These are phyloP conservation scores for Plantago coronopus DNA, from an alignment of 305 asterid genomes.

Conservation along the genomic window DNA sequence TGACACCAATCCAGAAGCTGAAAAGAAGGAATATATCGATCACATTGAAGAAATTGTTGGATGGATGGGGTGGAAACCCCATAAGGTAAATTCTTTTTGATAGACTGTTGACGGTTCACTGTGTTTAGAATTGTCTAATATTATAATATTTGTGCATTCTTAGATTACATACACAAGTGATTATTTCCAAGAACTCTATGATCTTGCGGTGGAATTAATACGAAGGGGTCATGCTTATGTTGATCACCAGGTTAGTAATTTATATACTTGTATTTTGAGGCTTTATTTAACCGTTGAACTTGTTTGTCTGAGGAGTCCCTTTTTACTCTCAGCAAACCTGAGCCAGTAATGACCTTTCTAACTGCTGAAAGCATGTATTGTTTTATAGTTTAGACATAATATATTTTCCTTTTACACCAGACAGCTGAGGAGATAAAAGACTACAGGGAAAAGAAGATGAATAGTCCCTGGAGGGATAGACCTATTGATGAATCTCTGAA, in stretches of 20 bases:
- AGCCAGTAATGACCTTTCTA: no score
- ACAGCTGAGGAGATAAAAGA: constrained; percentile 79
- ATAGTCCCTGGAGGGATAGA: constrained; percentile 87
- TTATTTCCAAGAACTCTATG: constrained; percentile 87
- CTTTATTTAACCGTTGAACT: no score
- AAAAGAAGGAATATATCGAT: constrained; percentile 81
- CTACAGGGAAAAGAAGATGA: constrained; percentile 70
- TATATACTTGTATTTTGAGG: no score
- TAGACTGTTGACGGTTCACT: constrained; percentile 1
- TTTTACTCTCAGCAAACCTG: no score
- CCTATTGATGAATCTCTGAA: constrained; percentile 69
- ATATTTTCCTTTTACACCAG: constrained; percentile 16
- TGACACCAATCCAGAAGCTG: constrained; percentile 94
- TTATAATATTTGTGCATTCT: constrained; percentile 20
- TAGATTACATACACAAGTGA: constrained; percentile 93
- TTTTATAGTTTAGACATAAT: no score
- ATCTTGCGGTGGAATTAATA: constrained; percentile 83
- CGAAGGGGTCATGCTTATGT: constrained; percentile 84
- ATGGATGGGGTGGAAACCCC: constrained; percentile 98
- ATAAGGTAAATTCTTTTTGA: constrained; percentile 50
- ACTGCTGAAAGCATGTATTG: no score
- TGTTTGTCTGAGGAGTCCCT: no score
- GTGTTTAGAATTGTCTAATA: constrained; percentile 17
- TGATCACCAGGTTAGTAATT: constrained; percentile 78
- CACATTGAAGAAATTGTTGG: constrained; percentile 85